A percentile compares a stretch with the other conserved stretches of the same genome.
phyloP scores from a whole-genome alignment of 2,329 filamentous ascomycete genomes.

The Thelonectria rubi region DNA sequence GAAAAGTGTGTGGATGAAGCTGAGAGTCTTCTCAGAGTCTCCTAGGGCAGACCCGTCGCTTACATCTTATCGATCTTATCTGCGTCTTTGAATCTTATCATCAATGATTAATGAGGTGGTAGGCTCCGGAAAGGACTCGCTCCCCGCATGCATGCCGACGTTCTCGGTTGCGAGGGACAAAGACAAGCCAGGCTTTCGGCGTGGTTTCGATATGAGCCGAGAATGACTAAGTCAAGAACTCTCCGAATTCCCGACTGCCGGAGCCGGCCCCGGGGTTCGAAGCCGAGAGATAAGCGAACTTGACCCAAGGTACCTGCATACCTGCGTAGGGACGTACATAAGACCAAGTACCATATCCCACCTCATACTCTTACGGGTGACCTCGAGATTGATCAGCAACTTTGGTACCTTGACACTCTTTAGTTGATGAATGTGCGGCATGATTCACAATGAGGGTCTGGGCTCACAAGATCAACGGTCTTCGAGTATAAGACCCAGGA shows the following conservation, averaged over 20 bases:
- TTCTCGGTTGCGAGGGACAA: not conserved
- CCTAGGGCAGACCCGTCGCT: too few species aligned
- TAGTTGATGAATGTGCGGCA: not conserved
- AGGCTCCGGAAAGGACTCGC: too few species aligned
- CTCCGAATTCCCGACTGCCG: not conserved
- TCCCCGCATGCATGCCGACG: too few species aligned
- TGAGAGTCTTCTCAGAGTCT: too few species aligned
- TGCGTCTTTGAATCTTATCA: too few species aligned
- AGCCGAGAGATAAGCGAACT: not conserved
- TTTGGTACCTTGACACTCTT: not conserved
- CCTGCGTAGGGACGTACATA: not conserved
- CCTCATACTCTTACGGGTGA: not conserved
- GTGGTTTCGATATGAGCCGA: not conserved
- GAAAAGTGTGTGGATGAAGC: too few species aligned
- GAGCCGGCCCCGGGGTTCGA: not conserved
- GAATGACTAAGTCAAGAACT: not conserved
- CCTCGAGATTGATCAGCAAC: not conserved
- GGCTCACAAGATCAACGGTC: not conserved
- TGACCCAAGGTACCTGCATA: too few species aligned
- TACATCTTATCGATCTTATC: too few species aligned
- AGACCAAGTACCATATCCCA: not conserved
- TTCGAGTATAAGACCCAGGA: not conserved
- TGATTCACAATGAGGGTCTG: not conserved
- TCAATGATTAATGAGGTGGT: too few species aligned
- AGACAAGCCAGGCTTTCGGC: not conserved